These are phyloP conservation scores for Rosa persica DNA, from an alignment of 306 rosid species.

Conservation along the genomic window DNA sequence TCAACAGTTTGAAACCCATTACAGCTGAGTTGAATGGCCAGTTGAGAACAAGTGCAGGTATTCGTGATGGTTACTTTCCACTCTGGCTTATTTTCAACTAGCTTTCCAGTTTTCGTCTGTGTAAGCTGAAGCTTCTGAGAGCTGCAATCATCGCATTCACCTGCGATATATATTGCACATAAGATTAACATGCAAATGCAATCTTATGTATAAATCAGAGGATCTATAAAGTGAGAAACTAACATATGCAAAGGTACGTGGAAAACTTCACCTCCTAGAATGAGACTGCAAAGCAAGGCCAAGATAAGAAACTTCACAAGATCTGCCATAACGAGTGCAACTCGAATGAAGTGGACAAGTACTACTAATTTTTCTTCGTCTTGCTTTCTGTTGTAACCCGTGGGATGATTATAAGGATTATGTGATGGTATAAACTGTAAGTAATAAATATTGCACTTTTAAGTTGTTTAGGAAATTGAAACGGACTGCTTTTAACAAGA, in stretches of 20 bases:
- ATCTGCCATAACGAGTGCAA: not conserved
- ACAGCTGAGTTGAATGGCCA: constrained; percentile 26
- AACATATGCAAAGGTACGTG: too few species aligned
- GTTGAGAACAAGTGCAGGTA: constrained; percentile 32
- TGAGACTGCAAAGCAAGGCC: constrained; percentile 1
- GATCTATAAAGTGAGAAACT: not conserved
- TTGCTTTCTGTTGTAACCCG: not conserved
- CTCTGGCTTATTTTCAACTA: not conserved
- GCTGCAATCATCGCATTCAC: constrained; percentile 1
- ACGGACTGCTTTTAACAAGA: not conserved
- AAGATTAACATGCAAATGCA: not conserved
- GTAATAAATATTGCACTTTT: not conserved
- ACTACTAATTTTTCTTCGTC: not conserved
- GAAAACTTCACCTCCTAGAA: constrained; percentile 9
- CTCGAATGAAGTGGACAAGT: not conserved
- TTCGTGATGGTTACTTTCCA: not conserved
- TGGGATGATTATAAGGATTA: not conserved
- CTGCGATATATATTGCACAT: constrained; percentile 5
- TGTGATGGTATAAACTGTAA: not conserved
- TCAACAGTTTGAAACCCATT: constrained; percentile 27
- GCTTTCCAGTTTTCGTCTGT: not conserved
- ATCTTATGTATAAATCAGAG: not conserved
- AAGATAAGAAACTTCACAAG: not conserved
- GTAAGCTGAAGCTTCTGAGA: not conserved
- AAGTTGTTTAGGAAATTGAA: not conserved